Evolutionary conservation across 805 yeast species (phyloP).

Genomic region (Schizosaccharomyces lindneri): DNA sequence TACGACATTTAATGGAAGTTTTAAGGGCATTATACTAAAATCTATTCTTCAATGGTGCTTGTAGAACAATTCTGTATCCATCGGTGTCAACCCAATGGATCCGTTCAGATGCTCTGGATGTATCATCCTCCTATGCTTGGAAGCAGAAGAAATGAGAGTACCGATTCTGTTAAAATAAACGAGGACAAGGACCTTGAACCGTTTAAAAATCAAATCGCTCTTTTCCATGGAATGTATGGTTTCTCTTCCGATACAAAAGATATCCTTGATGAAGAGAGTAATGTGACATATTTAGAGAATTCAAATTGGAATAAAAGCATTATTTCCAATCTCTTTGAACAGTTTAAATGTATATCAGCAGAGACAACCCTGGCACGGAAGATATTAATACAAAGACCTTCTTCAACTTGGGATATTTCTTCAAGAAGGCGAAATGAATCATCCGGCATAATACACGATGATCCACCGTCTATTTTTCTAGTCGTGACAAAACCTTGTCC

Average conservation of each 20-base stretch:
- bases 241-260: background rate
- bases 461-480: background rate
- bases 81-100: background rate
- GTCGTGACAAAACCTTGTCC: background rate
- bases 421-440: too few relatives aligned
- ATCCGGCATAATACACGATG: too few relatives aligned
- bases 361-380: background rate
- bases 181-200: background rate
- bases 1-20: constrained; percentile 17
- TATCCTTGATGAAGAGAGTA: background rate
- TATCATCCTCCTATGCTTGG: background rate
- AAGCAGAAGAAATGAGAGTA: background rate
- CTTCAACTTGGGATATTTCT: background rate
- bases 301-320: background rate
- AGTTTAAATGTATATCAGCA: background rate
- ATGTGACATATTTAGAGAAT: background rate
- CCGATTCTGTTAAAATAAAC: background rate
- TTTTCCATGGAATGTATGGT: background rate
- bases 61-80: background rate
- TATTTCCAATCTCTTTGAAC: background rate
- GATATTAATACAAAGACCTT: background rate
- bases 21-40: background rate
- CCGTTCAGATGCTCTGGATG: background rate
- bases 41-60: background rate
- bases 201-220: background rate